Base-by-base conservation (phyloP, 2,329 filamentous ascomycete genomes). In the Aureobasidium sp. region DNA sequence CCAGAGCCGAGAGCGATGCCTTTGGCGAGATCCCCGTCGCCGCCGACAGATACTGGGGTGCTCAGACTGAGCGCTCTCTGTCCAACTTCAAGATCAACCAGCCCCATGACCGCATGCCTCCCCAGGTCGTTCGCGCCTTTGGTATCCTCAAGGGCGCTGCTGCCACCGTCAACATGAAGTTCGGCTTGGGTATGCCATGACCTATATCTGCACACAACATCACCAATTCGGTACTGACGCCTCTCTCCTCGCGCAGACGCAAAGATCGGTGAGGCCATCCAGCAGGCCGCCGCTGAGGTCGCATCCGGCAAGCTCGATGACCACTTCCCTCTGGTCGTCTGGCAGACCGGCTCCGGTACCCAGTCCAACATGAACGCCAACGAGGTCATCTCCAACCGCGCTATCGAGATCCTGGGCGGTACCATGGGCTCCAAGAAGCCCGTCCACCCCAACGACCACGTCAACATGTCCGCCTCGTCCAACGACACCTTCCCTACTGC, bases 301-400 rank as follows among this genome's bases (percentile, higher is more conserved):
- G 92, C 93, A 62, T 88, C 90, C 67, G 86, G 94, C 73, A 96
- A 97, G 84, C 87, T 97, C 70, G 77, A 95, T 72, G 92, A 97
- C 77, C 93, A 97, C 82, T 97, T 99, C 80, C 94, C 94, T 67
- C 89, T 97, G 65, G 93, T 97, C 62, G 93, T 99, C 73, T 99
- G 94, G 94, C 94, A 99, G 82, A 99, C 94, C 61, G 94, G 94
- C 67, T 97, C 94, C 56, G 94, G 94, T 74, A 97, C 94, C 34
- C 94, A 97, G 82, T 97, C 92, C 77, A 97, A 96, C 86, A 97
- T 97, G 94, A 99, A 99, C 81, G 92, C 93, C 75, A 99, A 99
- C 82, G 94, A 99, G 78, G 94, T 99, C 78, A 97, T 99, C 78
- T 97, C 93, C 67, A 99, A 97, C 85, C 90, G 94, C 68, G 94